Evolutionary conservation across 441 rosid genomes (phyloP).

Genomic region (Bruguiera hainesii): DNA sequence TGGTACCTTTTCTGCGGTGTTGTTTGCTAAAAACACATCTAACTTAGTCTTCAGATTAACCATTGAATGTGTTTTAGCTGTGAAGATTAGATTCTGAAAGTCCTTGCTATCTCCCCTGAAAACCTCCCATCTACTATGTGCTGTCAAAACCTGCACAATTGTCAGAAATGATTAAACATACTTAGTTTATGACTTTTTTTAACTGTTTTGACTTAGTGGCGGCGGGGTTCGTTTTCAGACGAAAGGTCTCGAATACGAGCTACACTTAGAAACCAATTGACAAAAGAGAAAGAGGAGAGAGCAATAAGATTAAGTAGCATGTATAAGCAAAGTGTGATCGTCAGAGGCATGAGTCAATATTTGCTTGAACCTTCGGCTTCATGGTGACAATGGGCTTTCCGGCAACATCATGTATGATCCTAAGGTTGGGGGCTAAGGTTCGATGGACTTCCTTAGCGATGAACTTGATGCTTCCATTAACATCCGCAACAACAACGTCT

Average conservation of each 20-base stretch:
- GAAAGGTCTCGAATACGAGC: too few relatives aligned
- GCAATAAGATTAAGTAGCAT: too few relatives aligned
- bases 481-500: slow-evolving; percentile 21
- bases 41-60: too few relatives aligned
- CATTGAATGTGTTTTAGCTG: too few relatives aligned
- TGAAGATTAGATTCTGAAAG: not conserved
- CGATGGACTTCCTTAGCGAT: slow-evolving; percentile 23
- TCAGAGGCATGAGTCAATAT: not conserved
- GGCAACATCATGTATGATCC: slow-evolving; percentile 24
- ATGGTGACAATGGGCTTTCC: slow-evolving; percentile 32
- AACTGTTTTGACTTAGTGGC: too few relatives aligned
- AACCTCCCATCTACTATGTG: slow-evolving; percentile 5
- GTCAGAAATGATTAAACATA: not conserved
- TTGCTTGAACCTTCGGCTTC: slow-evolving; percentile 28
- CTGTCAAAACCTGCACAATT: not conserved
- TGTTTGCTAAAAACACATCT: too few relatives aligned
- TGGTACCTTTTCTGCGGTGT: too few relatives aligned
- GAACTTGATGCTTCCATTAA: slow-evolving; percentile 28
- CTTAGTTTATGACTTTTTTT: not conserved
- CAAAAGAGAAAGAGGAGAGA: not conserved
- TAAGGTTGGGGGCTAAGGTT: slow-evolving; percentile 15
- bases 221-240: too few relatives aligned
- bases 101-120: slow-evolving; percentile 6
- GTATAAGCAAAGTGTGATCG: too few relatives aligned
- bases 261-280: too few relatives aligned